Conservation (phyloP, 495 filamentous ascomycete species). For the Hypoxylon trugodes region DNA sequence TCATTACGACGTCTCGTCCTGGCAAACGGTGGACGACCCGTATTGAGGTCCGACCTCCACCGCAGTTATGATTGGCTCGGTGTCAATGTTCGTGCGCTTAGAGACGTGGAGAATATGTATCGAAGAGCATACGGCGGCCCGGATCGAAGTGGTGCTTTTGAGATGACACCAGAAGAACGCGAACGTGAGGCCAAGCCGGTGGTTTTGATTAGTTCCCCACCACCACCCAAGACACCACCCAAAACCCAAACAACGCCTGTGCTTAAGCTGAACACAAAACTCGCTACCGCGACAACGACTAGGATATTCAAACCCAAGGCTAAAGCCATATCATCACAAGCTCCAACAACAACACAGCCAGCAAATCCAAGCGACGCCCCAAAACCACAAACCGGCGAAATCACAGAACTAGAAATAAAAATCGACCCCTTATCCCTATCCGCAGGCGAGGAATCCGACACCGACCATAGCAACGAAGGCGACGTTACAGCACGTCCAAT, state of each 20-base stretch:
- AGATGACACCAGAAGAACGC: conserved; percentile 25
- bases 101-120: conserved; percentile 66
- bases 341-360: neutral
- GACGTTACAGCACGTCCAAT: conserved; percentile 51
- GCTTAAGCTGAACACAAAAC: conserved; percentile 54
- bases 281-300: conserved; percentile 33
- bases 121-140: conserved; percentile 60
- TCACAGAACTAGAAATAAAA: conserved; percentile 24
- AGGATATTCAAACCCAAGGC: conserved; percentile 35
- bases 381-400: neutral
- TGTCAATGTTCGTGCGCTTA: conserved; percentile 61
- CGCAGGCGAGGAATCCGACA: neutral
- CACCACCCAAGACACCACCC: conserved; percentile 31
- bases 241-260: conserved; percentile 35
- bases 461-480: conserved; percentile 34
- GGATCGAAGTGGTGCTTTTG: conserved; percentile 46
- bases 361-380: neutral
- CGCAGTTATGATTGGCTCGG: conserved; percentile 70
- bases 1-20: conserved; percentile 69
- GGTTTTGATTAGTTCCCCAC: conserved; percentile 39
- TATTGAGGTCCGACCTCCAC: conserved; percentile 67
- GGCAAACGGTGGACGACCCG: conserved; percentile 63
- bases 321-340: conserved; percentile 7
- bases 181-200: conserved; percentile 37
- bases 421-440: conserved; percentile 6